phyloP scores from a whole-genome alignment of 306 rosid species.

The Lathyrus oleraceus region DNA sequence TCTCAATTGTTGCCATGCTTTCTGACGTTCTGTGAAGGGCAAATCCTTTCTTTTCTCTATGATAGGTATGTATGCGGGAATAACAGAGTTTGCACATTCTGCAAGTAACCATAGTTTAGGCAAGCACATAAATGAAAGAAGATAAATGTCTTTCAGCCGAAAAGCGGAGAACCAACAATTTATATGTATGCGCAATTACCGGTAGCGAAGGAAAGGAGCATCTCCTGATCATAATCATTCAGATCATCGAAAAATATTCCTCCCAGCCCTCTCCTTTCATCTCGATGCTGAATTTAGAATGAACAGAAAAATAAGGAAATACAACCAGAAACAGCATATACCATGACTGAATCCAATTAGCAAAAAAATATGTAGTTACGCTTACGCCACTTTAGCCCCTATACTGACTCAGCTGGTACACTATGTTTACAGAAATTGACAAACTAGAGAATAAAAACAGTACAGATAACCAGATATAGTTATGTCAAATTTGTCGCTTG shows the following conservation, averaged over 20 bases:
- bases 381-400: conserved; percentile 11
- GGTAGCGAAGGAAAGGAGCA: conserved; percentile 94
- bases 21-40: conserved; percentile 74
- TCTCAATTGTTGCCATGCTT: conserved; percentile 94
- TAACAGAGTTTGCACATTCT: conserved; percentile 95
- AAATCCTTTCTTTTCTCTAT: conserved; percentile 86
- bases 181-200: conserved; percentile 50
- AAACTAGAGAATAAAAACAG: conserved; percentile 24
- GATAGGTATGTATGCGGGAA: conserved; percentile 91
- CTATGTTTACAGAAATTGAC: not conserved
- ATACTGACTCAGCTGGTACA: not conserved
- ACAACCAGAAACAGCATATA: conserved; percentile 25
- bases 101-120: conserved; percentile 35
- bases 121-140: conserved; percentile 30
- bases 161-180: conserved; percentile 12
- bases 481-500: not conserved
- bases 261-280: conserved; percentile 94
- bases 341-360: conserved; percentile 1
- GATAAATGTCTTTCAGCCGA: not conserved
- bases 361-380: not conserved
- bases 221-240: conserved; percentile 94
- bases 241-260: conserved; percentile 97
- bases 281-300: conserved; percentile 77
- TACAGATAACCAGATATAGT: not conserved
- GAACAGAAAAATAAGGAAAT: conserved; percentile 27